These are phyloP conservation scores for Fusarium piperis DNA, from an alignment of 2,329 filamentous ascomycete genomes.

Conservation along the genomic window DNA sequence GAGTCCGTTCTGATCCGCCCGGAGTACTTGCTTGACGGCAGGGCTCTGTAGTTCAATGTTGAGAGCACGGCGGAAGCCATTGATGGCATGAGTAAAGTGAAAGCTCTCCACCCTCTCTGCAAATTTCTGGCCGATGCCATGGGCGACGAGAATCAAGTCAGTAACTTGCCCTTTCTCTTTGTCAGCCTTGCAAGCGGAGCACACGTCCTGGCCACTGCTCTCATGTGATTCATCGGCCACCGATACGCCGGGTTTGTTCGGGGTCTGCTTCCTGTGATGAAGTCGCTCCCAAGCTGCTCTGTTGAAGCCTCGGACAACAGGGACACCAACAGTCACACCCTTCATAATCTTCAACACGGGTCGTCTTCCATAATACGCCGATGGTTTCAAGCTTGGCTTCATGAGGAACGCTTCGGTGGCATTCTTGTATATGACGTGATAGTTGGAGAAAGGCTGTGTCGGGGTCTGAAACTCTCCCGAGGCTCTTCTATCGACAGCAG, in stretches of 20 bases:
- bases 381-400: conserved; percentile 85
- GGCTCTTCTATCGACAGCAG: conserved; percentile 43
- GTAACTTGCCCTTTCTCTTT: conserved; percentile 76
- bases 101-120: conserved; percentile 95
- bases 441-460: conserved; percentile 72
- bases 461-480: conserved; percentile 51
- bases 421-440: conserved; percentile 89
- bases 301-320: conserved; percentile 91
- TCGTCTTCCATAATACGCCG: conserved; percentile 82
- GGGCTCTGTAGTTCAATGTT: conserved; percentile 84
- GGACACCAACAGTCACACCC: conserved; percentile 82
- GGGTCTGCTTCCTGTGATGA: conserved; percentile 60
- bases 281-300: conserved; percentile 78
- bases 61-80: conserved; percentile 84
- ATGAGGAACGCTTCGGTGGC: conserved; percentile 81
- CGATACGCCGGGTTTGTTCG: conserved; percentile 42
- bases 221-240: conserved; percentile 44
- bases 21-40: conserved; percentile 77
- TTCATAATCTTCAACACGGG: conserved; percentile 88
- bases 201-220: conserved; percentile 46
- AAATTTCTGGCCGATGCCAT: conserved; percentile 96
- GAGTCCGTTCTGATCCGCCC: conserved; percentile 83
- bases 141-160: conserved; percentile 89
- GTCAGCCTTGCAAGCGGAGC: conserved; percentile 71
- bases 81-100: conserved; percentile 96